Evolutionary conservation across 2,329 filamentous ascomycete species (phyloP), one percentile per base, ranked within the genome.

Genomic region (Colletotrichum navitas): DNA sequence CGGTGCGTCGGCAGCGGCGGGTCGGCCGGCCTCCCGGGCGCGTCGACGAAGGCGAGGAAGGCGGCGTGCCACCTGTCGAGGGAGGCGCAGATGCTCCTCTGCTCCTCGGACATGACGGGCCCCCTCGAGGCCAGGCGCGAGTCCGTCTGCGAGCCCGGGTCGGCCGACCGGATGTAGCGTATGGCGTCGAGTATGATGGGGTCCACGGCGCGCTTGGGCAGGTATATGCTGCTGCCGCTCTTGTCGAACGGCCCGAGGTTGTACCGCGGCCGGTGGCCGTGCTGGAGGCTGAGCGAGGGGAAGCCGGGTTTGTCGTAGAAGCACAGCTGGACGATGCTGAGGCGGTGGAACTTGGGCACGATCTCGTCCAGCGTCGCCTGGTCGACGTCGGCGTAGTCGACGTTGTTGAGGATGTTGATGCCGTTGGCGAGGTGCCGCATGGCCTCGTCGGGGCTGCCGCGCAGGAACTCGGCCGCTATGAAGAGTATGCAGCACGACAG

Each of bases 391-490:
- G 47, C 49, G 18, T 71, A 55, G 16, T 71, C 68, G 6, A 68
- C 68, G 32, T 68, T 68, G 29, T 71, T 71, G 1, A 71, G 54
- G 1, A 71, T 67, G 45, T 63, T 60, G 32, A 71, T 68, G 2
- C 65, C 68, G n/a, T 54, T 63, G 0, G 68, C 68, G 26, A 71
- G 65, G 34, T 71, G 68, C 21, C 60, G 65, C 68, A 71, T 71
- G 4, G 68, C 68, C 5, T 39, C 59, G 0, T 49, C 59, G 2
- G 68, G 59, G 14, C 65, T 55, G 32, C 63, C 49, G 14, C 65
- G 85, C 67, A 89, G 79, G 74, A 87, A 87, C 75, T 89, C 87
- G 55, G 88, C 83, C 72, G 86, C 86, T 24, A 86, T 84, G 72
- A 88, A 87, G 34, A 88, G 78, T 0, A 87, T 76, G 71, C 85